Conservation (phyloP, 495 filamentous ascomycete genomes). For the Penicillium ochrochloron region DNA sequence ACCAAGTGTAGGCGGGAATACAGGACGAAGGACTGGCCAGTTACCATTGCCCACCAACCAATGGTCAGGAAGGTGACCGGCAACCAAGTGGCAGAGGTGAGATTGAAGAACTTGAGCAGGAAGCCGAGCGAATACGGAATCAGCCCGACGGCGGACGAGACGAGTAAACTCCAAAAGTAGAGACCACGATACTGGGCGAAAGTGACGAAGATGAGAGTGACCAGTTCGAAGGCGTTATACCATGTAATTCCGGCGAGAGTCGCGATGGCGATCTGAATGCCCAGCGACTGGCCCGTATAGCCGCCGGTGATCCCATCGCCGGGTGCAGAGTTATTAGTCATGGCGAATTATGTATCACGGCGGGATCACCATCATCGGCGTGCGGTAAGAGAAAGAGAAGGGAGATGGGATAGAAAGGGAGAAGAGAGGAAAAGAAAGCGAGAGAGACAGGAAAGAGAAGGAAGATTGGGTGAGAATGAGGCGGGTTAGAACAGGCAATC, state of each 20-base stretch:
- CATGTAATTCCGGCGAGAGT: slow-evolving; percentile 58
- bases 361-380: slow-evolving; percentile 23
- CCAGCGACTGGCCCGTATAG: slow-evolving; percentile 41
- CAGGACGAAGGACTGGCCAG: slow-evolving; percentile 67
- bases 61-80: slow-evolving; percentile 52
- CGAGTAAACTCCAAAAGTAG: slow-evolving; percentile 62
- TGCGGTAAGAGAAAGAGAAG: neutral
- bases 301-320: slow-evolving; percentile 51
- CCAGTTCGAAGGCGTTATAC: slow-evolving; percentile 61
- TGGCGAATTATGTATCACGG: slow-evolving; percentile 20
- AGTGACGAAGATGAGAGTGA: slow-evolving; percentile 58
- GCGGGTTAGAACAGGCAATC: neutral
- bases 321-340: slow-evolving; percentile 34
- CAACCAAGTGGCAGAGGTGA: slow-evolving; percentile 45
- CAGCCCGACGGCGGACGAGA: slow-evolving; percentile 59
- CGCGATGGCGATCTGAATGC: slow-evolving; percentile 54
- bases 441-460: neutral
- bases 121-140: slow-evolving; percentile 63
- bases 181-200: slow-evolving; percentile 57
- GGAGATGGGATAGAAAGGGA: slow-evolving; percentile 12
- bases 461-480: neutral
- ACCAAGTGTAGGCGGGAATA: slow-evolving; percentile 72
- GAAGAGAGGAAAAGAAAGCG: slow-evolving; percentile 1
- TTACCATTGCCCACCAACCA: slow-evolving; percentile 69
- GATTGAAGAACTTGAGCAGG: slow-evolving; percentile 62